Base-by-base conservation (phyloP, 176 grass and related monocot genomes). In the Musa schizocarpa region DNA sequence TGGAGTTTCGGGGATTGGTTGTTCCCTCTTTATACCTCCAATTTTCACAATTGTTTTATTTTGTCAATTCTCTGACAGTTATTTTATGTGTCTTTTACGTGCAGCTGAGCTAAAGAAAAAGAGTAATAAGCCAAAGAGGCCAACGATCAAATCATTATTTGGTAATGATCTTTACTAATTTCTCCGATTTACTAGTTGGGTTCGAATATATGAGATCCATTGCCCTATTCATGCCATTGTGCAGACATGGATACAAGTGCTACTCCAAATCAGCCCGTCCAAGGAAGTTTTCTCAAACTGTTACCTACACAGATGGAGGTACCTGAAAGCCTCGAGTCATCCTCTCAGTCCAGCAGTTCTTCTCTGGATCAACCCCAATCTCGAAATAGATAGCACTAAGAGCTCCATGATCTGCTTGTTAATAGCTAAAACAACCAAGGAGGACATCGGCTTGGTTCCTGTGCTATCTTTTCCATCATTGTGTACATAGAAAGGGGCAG, bases 301-400 rank as follows among this genome's bases (percentile, higher is more conserved):
- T 79, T 86, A 77, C 81, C 83, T 4, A 74, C 83, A 1, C 89
- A 84, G 54, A 9, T 88, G 72, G 86, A 91, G 80, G 72, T 86
- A 0, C 71, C 85, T 21, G 85, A 87, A 83, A 80, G 77, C 58
- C 70, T 87, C 13, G 85, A 92, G 71, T 87, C 88, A 53, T 99
- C 96, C 4, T 88, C 86, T 81, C 91, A 88, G 67, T 89, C 91
- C 25, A 92, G 86, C 55, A 75, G 82, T 75, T 92, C 96, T 56
- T 87, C 85, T 71, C 96, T 85, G 63, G 96, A 92, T 87, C 88
- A 92, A 84, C 86, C 88, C 73, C 86, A 82, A 65, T 82, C 88
- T 82, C 88, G 85, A 82, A 83, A 83, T 88, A 92, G 92, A 92
- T 99, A 99, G 85, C 34, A 16, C 19, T 11, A 50, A 51, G 9